Percentiles rank a stretch among this genome's conserved stretches.
Evolutionary conservation across 2,329 filamentous ascomycete genomes (phyloP).

Genomic region (Cercospora sp.): DNA sequence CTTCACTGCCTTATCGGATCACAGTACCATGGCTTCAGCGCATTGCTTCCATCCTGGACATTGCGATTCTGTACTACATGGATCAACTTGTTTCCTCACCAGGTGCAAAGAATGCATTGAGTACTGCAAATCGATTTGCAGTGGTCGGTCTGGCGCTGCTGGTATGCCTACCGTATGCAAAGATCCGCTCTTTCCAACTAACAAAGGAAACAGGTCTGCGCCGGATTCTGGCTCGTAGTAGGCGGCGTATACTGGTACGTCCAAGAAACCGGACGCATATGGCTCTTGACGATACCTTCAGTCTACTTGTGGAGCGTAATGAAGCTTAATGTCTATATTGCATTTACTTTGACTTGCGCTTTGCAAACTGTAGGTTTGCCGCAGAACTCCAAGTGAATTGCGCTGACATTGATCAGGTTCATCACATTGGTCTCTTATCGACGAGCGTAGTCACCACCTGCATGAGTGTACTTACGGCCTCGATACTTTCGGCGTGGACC

Average conservation of each 20-base stretch:
- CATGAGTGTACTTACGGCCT: slow-evolving; percentile 39
- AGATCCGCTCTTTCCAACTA: not conserved
- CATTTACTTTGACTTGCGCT: slow-evolving; percentile 33
- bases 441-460: slow-evolving; percentile 44
- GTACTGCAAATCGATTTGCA: slow-evolving; percentile 24
- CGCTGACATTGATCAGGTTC: slow-evolving; percentile 39
- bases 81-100: slow-evolving; percentile 28
- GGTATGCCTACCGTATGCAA: not conserved
- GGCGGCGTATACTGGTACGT: slow-evolving; percentile 41
- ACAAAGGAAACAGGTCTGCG: slow-evolving; percentile 33
- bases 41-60: slow-evolving; percentile 46
- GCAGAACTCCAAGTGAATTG: not conserved
- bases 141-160: slow-evolving; percentile 35
- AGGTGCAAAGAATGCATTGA: slow-evolving; percentile 22
- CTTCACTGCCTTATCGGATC: slow-evolving; percentile 39
- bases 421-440: slow-evolving; percentile 43
- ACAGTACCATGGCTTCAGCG: slow-evolving; percentile 44
- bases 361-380: slow-evolving; percentile 31
- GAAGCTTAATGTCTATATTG: slow-evolving; percentile 33
- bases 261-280: slow-evolving; percentile 42
- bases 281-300: slow-evolving; percentile 42
- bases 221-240: slow-evolving; percentile 41
- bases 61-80: slow-evolving; percentile 42
- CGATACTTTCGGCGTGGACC: slow-evolving; percentile 38
- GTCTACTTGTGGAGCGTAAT: slow-evolving; percentile 43